A percentile compares a stretch with the other conserved stretches of the same genome.
Evolutionary conservation across 495 filamentous ascomycete genomes (phyloP).

Genomic region (Penicillium cinerascens): DNA sequence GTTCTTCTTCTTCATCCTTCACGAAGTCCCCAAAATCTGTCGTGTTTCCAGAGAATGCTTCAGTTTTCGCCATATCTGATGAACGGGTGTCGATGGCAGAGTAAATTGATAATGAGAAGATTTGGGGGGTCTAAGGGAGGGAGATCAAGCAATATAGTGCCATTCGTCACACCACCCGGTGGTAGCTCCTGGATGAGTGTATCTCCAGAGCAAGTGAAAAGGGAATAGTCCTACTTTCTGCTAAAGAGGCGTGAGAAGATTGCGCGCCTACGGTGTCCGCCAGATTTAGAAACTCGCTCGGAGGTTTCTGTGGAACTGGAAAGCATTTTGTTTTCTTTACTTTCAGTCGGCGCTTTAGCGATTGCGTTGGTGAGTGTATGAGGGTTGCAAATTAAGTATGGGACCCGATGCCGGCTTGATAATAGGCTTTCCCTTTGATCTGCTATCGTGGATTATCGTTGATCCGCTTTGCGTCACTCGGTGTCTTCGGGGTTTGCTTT

Average conservation of each 20-base stretch:
- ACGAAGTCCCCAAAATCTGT: too few relatives aligned
- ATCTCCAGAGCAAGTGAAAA: too few relatives aligned
- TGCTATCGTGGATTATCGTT: slow-evolving; percentile 26
- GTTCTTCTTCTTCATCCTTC: too few relatives aligned
- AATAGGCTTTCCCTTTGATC: slow-evolving; percentile 18
- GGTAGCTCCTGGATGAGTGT: too few relatives aligned
- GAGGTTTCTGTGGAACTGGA: not conserved
- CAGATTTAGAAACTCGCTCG: not conserved
- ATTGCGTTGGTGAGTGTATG: slow-evolving; percentile 11
- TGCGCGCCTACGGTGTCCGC: not conserved
- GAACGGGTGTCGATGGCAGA: too few relatives aligned
- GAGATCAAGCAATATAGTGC: too few relatives aligned
- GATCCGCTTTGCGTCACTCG: slow-evolving; percentile 18
- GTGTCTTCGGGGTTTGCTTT: slow-evolving; percentile 8
- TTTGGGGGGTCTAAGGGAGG: not conserved
- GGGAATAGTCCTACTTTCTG: not conserved
- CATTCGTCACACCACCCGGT: too few relatives aligned
- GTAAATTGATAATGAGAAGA: too few relatives aligned
- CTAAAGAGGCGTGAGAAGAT: not conserved
- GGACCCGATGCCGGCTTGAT: slow-evolving; percentile 1
- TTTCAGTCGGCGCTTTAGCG: not conserved
- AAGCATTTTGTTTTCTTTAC: not conserved
- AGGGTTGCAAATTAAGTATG: slow-evolving; percentile 4
- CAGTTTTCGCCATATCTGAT: too few relatives aligned
- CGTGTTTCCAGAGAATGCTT: too few relatives aligned